Percentiles rank a stretch among this genome's conserved stretches.
phyloP scores from a whole-genome alignment of 352 stramenopile genomes.

The Globisporangium nagaii region DNA sequence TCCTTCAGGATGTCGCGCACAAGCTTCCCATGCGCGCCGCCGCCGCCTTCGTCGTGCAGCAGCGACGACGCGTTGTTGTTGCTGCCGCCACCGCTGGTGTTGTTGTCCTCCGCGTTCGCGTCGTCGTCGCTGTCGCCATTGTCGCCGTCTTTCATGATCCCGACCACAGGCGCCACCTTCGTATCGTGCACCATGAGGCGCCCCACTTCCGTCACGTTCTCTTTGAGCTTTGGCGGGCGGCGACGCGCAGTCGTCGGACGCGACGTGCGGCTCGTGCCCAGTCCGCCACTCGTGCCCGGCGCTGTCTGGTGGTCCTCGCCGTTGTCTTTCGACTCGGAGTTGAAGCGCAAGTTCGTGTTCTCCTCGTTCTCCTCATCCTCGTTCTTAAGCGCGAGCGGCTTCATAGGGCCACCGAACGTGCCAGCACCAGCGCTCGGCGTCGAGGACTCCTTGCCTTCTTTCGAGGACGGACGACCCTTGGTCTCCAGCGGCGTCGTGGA shows the following conservation, averaged over 20 bases:
- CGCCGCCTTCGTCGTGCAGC: constrained; percentile 26
- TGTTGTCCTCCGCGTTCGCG: constrained; percentile 29
- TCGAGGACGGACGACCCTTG: constrained; percentile 29
- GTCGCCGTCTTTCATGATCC: constrained; percentile 83
- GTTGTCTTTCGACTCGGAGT: constrained; percentile 28
- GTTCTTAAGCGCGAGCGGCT: constrained; percentile 41
- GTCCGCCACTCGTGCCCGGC: constrained; percentile 40
- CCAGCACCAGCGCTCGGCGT: constrained; percentile 16
- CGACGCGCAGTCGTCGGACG: constrained; percentile 83
- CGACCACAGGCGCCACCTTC: constrained; percentile 67
- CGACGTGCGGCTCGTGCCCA: constrained; percentile 59
- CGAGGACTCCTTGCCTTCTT: constrained; percentile 30
- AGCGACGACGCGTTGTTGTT: constrained; percentile 18
- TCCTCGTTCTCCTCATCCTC: constrained; percentile 53
- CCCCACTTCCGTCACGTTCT: constrained; percentile 78
- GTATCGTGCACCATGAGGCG: constrained; percentile 67
- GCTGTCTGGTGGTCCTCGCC: constrained; percentile 22
- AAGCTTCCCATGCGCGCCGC: constrained; percentile 50
- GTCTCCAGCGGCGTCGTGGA: constrained; percentile 53
- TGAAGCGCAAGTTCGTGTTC: constrained; percentile 36
- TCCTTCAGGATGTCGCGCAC: constrained; percentile 85
- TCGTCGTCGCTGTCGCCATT: constrained; percentile 60
- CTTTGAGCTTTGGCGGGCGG: constrained; percentile 82
- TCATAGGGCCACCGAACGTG: constrained; percentile 52
- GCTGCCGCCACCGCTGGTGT: background rate